These are phyloP conservation scores for Termitomyces sp. DNA, from an alignment of 768 basidiomycete species.

Conservation along the genomic window DNA sequence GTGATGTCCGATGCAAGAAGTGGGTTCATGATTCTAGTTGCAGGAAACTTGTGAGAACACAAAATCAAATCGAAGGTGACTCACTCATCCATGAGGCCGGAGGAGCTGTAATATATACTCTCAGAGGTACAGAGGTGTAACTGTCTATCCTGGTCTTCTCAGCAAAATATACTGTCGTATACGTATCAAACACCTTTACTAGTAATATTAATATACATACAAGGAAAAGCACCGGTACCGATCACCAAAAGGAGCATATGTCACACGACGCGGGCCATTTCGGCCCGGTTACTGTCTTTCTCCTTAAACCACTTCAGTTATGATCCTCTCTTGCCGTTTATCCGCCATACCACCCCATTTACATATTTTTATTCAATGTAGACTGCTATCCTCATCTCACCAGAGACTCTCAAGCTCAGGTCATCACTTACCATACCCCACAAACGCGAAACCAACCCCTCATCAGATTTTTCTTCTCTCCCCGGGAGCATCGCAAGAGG, in stretches of 20 bases:
- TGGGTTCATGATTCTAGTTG: background rate
- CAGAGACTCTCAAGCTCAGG: slow-evolving; percentile 1
- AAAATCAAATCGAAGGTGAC: no score
- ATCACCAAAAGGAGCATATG: no score
- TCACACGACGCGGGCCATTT: background rate
- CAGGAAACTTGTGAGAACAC: background rate
- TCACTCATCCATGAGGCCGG: no score
- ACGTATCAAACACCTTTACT: no score
- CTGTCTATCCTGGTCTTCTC: no score
- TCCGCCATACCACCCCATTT: slow-evolving; percentile 1
- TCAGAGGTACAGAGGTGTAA: no score
- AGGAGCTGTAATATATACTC: no score
- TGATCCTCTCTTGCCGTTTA: background rate
- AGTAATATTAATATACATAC: no score
- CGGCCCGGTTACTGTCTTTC: background rate
- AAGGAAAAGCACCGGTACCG: no score
- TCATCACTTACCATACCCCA: slow-evolving; percentile 47
- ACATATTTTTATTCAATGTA: background rate
- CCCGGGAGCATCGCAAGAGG: slow-evolving; percentile 46
- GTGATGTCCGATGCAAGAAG: background rate
- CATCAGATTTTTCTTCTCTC: slow-evolving; percentile 74
- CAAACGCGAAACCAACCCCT: slow-evolving; percentile 52
- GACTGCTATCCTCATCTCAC: slow-evolving; percentile 11
- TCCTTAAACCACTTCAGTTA: background rate
- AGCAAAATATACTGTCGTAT: no score